Conservation (phyloP, 345 rosid species). For the Lepidium didymum region DNA sequence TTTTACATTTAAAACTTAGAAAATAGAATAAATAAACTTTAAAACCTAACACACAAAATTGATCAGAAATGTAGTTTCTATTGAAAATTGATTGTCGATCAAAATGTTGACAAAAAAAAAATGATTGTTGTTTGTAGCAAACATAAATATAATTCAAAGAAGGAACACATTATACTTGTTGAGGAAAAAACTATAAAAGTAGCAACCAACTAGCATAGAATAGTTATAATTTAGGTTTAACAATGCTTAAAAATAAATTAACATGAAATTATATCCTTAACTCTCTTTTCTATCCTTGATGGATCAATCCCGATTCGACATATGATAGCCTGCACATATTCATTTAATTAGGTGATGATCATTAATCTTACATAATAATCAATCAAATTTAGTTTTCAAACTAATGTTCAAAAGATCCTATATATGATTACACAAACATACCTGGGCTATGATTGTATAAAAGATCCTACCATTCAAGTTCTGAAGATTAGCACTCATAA, state of each 20-base stretch:
- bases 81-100: too few species aligned
- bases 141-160: too few species aligned
- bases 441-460: conserved; percentile 14
- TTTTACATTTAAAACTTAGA: too few species aligned
- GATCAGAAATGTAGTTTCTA: too few species aligned
- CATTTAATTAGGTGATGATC: too few species aligned
- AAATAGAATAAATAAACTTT: too few species aligned
- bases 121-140: too few species aligned
- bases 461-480: conserved; percentile 4
- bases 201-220: not conserved
- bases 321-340: conserved; percentile 17
- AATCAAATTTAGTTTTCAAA: not conserved
- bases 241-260: not conserved
- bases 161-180: not conserved
- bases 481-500: conserved; percentile 14
- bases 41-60: too few species aligned
- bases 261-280: conserved; percentile 1
- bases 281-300: conserved; percentile 16
- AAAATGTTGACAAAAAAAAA: too few species aligned
- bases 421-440: not conserved
- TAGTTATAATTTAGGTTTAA: not conserved
- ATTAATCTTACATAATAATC: too few species aligned
- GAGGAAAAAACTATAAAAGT: not conserved
- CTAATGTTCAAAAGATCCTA: too few species aligned
- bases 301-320: conserved; percentile 20